Conservation (phyloP, 2,329 filamentous ascomycete genomes). For the Emericellopsis atlantica region DNA sequence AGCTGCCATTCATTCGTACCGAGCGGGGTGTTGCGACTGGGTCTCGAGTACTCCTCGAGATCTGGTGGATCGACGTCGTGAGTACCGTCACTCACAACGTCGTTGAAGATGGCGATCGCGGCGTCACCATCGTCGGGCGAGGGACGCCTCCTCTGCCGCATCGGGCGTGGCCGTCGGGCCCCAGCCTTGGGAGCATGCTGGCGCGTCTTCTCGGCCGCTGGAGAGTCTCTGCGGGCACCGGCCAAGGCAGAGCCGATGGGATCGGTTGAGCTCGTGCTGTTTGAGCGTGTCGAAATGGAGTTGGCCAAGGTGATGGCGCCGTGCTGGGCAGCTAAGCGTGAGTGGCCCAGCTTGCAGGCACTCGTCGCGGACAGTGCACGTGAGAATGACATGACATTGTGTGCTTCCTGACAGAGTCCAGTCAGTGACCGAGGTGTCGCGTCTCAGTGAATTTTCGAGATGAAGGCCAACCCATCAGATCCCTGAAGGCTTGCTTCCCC, state of each 20-base stretch:
- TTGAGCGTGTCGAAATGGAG: neutral
- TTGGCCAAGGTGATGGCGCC: neutral
- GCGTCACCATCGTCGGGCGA: neutral
- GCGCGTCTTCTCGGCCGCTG: no score
- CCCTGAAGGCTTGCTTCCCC: neutral
- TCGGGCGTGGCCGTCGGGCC: neutral
- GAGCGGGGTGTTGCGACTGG: slow-evolving; percentile 5
- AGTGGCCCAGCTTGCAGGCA: neutral
- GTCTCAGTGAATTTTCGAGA: no score
- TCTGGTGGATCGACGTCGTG: neutral
- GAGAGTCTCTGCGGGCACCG: no score
- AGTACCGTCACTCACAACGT: slow-evolving; percentile 13
- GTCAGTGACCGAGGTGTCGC: no score
- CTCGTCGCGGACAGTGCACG: slow-evolving; percentile 1
- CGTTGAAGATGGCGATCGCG: slow-evolving; percentile 20
- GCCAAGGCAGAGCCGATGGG: no score
- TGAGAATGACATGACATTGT: slow-evolving; percentile 1
- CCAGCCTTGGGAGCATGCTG: neutral
- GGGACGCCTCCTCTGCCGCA: neutral
- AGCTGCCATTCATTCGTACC: slow-evolving; percentile 10
- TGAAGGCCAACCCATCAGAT: no score
- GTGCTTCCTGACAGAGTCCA: neutral
- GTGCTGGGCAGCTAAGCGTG: neutral
- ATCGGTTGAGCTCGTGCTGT: neutral
- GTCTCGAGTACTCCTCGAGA: slow-evolving; percentile 2